These are phyloP conservation scores for Lyophyllum semitale DNA, from an alignment of 768 basidiomycete species.

Conservation along the genomic window DNA sequence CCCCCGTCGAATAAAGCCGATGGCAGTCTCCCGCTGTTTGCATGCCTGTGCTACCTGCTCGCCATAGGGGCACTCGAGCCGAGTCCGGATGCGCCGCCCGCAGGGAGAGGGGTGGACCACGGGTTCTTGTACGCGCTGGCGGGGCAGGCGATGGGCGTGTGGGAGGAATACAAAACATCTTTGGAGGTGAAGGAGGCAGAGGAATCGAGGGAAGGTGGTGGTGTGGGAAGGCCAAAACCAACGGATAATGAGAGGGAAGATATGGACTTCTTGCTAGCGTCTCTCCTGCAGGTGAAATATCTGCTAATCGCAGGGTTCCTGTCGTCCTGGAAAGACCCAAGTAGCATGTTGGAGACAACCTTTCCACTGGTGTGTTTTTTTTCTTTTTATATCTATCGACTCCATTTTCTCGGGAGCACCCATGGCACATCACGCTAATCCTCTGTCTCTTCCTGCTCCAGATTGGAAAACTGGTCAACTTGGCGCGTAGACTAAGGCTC, in stretches of 20 bases:
- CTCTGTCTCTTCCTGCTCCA: slow-evolving; percentile 20
- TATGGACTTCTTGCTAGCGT: slow-evolving; percentile 60
- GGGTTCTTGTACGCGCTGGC: slow-evolving; percentile 37
- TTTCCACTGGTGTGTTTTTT: slow-evolving; percentile 42
- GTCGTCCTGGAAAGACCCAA: slow-evolving; percentile 1
- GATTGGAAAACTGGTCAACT: slow-evolving; percentile 72
- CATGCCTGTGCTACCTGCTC: slow-evolving; percentile 56
- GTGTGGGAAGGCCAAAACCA: slow-evolving; percentile 3
- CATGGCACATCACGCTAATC: not conserved
- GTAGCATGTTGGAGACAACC: slow-evolving; percentile 21
- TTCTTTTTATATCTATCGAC: not conserved
- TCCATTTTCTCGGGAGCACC: not conserved
- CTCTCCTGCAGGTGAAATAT: slow-evolving; percentile 52
- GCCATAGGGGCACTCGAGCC: slow-evolving; percentile 52
- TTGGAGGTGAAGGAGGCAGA: slow-evolving; percentile 7
- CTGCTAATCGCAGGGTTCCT: slow-evolving; percentile 23
- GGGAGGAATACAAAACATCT: slow-evolving; percentile 29
- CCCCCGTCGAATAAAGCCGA: not conserved
- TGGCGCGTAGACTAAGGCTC: slow-evolving; percentile 66
- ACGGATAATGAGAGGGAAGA: slow-evolving; percentile 27
- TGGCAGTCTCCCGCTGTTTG: slow-evolving; percentile 51
- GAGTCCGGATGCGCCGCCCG: not conserved
- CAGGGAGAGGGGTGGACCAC: slow-evolving; percentile 20
- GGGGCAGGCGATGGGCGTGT: slow-evolving; percentile 38
- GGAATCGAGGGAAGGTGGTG: not conserved